Evolutionary conservation across 208 protist species (phyloP).

Genomic region (Polymyxa betae): DNA sequence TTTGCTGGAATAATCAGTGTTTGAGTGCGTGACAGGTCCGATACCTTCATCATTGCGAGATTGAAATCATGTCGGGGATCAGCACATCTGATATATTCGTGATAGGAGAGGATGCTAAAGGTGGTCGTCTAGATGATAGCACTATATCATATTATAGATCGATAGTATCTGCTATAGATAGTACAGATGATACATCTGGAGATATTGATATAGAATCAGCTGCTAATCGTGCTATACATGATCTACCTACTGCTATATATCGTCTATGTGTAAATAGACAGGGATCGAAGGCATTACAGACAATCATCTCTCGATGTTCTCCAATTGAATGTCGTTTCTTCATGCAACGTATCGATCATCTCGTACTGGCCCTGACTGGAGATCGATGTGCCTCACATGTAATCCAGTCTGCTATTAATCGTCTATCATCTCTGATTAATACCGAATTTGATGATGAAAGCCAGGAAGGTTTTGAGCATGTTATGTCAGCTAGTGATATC

Average conservation of each 20-base stretch:
- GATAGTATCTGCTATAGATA: not conserved
- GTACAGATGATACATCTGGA: not conserved
- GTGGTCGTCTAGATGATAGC: not conserved
- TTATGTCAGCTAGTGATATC: not conserved
- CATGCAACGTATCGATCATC: not conserved
- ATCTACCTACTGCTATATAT: not conserved
- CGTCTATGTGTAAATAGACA: not conserved
- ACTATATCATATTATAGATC: not conserved
- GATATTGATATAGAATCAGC: not conserved
- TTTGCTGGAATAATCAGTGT: too few relatives aligned
- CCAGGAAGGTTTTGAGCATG: not conserved
- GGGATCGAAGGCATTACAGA: not conserved
- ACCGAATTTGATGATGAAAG: not conserved
- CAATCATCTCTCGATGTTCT: not conserved
- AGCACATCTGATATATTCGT: too few relatives aligned
- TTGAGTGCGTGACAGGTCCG: too few relatives aligned
- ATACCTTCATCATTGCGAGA: too few relatives aligned
- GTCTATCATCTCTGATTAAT: not conserved
- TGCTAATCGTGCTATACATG: not conserved
- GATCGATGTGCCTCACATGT: not conserved
- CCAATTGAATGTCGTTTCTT: not conserved
- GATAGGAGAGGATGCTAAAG: not conserved
- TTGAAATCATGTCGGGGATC: too few relatives aligned
- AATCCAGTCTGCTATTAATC: not conserved
- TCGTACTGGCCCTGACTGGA: not conserved